phyloP scores from a whole-genome alignment of 2,329 filamentous ascomycete genomes.

The Fusarium globosum region DNA sequence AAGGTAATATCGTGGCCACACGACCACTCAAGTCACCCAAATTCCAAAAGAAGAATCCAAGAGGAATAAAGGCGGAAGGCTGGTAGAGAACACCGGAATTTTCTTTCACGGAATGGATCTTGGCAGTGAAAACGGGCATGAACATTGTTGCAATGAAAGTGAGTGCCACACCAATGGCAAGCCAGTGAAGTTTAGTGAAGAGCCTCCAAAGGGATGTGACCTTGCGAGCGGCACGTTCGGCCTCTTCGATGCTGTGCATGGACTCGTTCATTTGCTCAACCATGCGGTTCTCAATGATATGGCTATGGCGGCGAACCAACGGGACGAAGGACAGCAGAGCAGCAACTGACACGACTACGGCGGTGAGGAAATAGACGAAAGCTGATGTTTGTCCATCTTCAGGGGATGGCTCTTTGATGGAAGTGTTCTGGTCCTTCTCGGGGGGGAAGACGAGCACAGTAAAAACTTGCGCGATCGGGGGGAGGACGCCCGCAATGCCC shows the following conservation, averaged over 20 bases:
- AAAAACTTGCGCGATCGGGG: conserved; percentile 86
- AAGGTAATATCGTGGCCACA: conserved; percentile 70
- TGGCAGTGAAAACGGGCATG: conserved; percentile 89
- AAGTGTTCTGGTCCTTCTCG: conserved; percentile 39
- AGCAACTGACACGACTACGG: conserved; percentile 77
- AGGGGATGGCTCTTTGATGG: conserved; percentile 38
- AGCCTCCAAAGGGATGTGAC: conserved; percentile 70
- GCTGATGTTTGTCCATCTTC: conserved; percentile 66
- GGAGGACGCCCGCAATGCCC: conserved; percentile 89
- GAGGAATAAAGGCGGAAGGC: conserved; percentile 84
- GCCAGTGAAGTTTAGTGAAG: conserved; percentile 81
- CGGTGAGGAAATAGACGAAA: conserved; percentile 91
- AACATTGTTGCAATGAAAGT: conserved; percentile 91
- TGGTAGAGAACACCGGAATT: conserved; percentile 69
- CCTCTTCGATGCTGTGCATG: conserved; percentile 62
- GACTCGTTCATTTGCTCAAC: conserved; percentile 61
- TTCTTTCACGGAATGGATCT: conserved; percentile 62
- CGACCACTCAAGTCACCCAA: conserved; percentile 85
- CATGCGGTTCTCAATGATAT: conserved; percentile 62
- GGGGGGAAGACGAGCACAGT: conserved; percentile 74
- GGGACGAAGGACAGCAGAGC: conserved; percentile 80
- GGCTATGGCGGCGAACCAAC: conserved; percentile 71
- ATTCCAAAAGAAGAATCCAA: conserved; percentile 95
- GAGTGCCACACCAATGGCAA: conserved; percentile 79
- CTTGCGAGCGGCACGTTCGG: conserved; percentile 63